Evolutionary conservation across 163 green algal species (phyloP).

Genomic region (Scenedesmus sp.): DNA sequence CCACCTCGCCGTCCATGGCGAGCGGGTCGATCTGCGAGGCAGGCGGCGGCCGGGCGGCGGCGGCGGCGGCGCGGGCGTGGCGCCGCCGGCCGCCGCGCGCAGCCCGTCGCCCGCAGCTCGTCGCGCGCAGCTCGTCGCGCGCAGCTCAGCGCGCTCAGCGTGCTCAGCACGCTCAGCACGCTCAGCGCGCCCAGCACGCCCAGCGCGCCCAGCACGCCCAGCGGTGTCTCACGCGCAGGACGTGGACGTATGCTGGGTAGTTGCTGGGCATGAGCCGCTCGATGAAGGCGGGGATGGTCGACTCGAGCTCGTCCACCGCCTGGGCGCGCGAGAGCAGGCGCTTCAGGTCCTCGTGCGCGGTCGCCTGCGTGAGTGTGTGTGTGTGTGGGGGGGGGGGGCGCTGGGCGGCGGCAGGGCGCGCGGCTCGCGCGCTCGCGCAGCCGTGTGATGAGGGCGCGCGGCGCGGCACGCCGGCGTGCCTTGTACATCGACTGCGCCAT

Average conservation of each 20-base stretch:
- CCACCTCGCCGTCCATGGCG: neutral
- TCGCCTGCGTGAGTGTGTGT: constrained; percentile 9
- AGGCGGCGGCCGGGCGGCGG: neutral
- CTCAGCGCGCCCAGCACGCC: too few species aligned
- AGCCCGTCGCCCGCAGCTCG: neutral
- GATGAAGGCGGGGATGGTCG: constrained; percentile 26
- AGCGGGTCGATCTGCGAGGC: constrained; percentile 28
- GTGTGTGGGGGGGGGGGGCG: too few species aligned
- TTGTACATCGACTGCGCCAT: too few species aligned
- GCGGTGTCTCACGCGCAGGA: constrained; percentile 12
- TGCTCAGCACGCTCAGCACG: too few species aligned
- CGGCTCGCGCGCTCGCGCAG: too few species aligned
- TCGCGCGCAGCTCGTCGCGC: too few species aligned
- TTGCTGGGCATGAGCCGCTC: constrained; percentile 12
- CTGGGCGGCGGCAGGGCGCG: too few species aligned
- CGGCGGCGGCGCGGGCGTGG: neutral
- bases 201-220: too few species aligned
- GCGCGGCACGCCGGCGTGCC: too few species aligned
- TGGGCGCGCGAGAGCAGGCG: constrained; percentile 14
- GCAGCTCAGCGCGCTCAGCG: too few species aligned
- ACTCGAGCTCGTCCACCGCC: constrained; percentile 41
- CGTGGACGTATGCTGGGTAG: constrained; percentile 36
- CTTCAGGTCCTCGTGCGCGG: constrained; percentile 40
- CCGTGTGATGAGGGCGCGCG: too few species aligned
- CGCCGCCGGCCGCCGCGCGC: neutral